Percentiles rank a stretch among this genome's conserved stretches.
These are phyloP conservation scores for Dryas integrifolia DNA, from an alignment of 331 rosid genomes.

Conservation along the genomic window DNA sequence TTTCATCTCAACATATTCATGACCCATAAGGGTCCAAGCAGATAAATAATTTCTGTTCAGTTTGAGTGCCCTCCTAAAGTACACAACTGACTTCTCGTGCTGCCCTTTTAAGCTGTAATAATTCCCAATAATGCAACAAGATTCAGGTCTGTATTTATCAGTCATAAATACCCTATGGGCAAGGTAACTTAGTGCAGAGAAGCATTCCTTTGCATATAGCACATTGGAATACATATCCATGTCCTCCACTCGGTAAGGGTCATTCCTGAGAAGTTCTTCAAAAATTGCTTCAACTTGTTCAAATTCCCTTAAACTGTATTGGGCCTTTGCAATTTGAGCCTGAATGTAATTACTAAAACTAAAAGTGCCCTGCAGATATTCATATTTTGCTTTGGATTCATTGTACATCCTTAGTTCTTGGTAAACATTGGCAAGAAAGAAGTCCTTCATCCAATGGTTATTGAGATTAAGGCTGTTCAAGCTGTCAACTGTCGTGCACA, in stretches of 20 bases:
- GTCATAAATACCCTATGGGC: slow-evolving; percentile 92
- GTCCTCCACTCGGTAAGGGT: slow-evolving; percentile 90
- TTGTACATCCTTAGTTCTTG: slow-evolving; percentile 83
- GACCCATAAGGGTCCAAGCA: slow-evolving; percentile 97
- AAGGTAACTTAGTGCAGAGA: slow-evolving; percentile 77
- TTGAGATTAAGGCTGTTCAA: slow-evolving; percentile 69
- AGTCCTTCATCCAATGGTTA: slow-evolving; percentile 94
- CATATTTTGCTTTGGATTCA: slow-evolving; percentile 66
- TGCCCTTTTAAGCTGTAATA: slow-evolving; percentile 92
- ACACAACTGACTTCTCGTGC: slow-evolving; percentile 85
- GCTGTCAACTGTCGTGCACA: slow-evolving; percentile 61
- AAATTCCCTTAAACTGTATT: slow-evolving; percentile 82
- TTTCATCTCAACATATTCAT: slow-evolving; percentile 92
- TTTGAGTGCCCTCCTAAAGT: slow-evolving; percentile 87
- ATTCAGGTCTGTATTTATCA: slow-evolving; percentile 89
- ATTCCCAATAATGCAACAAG: slow-evolving; percentile 92
- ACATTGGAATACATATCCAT: slow-evolving; percentile 97
- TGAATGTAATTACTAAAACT: slow-evolving; percentile 73
- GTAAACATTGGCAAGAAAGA: slow-evolving; percentile 75
- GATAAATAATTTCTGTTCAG: slow-evolving; percentile 80
- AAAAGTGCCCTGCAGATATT: slow-evolving; percentile 63
- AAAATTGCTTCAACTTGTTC: slow-evolving; percentile 87
- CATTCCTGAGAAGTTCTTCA: slow-evolving; percentile 79
- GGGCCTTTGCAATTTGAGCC: slow-evolving; percentile 88
- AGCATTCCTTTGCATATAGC: slow-evolving; percentile 80